Base-by-base conservation (phyloP, 169 alveolate genomes). In the Eimeria acervulina region DNA sequence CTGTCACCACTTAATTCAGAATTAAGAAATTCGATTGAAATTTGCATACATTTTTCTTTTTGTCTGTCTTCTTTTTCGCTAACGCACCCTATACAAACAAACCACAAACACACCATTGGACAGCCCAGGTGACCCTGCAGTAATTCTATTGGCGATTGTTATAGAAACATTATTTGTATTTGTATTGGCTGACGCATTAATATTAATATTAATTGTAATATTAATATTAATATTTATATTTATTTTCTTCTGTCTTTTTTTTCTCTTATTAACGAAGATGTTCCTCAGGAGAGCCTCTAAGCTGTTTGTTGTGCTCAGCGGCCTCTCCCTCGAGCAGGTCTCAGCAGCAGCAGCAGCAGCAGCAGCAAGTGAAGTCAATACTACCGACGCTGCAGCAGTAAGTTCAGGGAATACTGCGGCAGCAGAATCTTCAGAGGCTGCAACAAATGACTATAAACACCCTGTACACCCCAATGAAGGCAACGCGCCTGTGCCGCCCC, bases 331-430 rank as follows among this genome's bases (percentile, higher is more conserved):
- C 5, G 55, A 47, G 55, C 55, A 47, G 55, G 55, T 47, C 12
- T n/a, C n/a, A n/a, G 55, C 55, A 47, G 55, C 5, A 47, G 76
- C 76, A 26, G 76, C 76, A 63, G 76, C 76, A 63, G 76, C 76
- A 6, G 76, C 76, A 63, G 76, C 76, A 63, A 63, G 2, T 23
- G 76, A 23, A 13, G 76, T 13, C n/a, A 28, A 13, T 26, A 23
- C 76, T 26, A n/a, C 76, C 8, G 55, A 47, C 55, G 5, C 55
- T 47, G 76, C 76, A 19, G 76, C 76, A 63, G 76, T n/a, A 19
- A n/a, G 28, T 23, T 6, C 33, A 63, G 76, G 38, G 13, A n/a
- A 23, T 0, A 63, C 76, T 23, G 76, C 31, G 21, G 76, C 76
- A 23, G 76, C 38, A 47, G 55, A 47, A 47, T 12, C 55, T 47